A percentile compares a stretch with the other conserved stretches of the same genome.
These are phyloP conservation scores for Pulveroboletus sp. DNA, from an alignment of 768 basidiomycete genomes.

Conservation along the genomic window DNA sequence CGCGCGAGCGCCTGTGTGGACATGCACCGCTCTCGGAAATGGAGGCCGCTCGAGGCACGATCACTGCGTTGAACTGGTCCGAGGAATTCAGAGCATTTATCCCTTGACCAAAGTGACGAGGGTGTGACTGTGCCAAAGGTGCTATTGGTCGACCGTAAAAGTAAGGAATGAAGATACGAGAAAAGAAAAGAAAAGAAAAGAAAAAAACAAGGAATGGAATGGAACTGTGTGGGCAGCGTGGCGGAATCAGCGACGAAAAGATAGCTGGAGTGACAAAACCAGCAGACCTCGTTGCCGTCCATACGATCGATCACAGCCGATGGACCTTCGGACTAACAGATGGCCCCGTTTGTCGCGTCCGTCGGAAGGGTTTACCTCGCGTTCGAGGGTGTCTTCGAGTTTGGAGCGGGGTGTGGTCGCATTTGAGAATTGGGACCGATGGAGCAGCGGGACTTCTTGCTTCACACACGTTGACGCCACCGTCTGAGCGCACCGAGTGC, in stretches of 20 bases:
- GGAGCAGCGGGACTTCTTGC: neutral
- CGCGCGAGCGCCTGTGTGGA: too few relatives aligned
- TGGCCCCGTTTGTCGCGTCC: constrained; percentile 1
- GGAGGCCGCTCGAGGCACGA: constrained; percentile 1
- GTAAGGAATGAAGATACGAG: neutral
- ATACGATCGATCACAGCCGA: too few relatives aligned
- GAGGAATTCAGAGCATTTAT: constrained; percentile 11
- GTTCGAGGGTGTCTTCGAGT: constrained; percentile 10
- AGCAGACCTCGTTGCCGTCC: too few relatives aligned
- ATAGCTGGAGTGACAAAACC: too few relatives aligned
- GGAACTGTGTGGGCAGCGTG: too few relatives aligned
- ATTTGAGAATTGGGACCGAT: constrained; percentile 5
- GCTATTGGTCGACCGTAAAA: neutral
- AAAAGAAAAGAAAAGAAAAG: neutral
- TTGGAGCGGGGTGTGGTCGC: neutral
- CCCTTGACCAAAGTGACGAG: neutral
- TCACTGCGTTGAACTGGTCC: constrained; percentile 6
- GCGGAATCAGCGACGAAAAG: too few relatives aligned
- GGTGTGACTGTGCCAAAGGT: neutral
- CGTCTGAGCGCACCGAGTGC: neutral
- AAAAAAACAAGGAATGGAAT: neutral
- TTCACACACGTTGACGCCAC: constrained; percentile 6
- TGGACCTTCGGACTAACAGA: neutral
- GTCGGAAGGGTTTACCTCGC: constrained; percentile 2
- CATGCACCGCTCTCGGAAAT: neutral